Evolutionary conservation across 768 basidiomycete genomes (phyloP).

Genomic region (Rossbeevera mucosa): DNA sequence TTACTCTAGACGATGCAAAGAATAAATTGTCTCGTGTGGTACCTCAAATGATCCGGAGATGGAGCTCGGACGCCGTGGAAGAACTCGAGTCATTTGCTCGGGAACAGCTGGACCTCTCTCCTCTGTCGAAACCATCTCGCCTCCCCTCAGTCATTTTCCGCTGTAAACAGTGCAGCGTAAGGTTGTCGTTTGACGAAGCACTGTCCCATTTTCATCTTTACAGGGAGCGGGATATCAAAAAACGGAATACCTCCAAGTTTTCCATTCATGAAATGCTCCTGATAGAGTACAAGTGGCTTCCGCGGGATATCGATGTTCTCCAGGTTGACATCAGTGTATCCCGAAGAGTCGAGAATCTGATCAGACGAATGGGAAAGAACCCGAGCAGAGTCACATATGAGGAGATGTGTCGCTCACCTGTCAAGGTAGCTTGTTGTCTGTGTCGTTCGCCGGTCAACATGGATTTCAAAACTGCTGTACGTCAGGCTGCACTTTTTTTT

Average conservation of each 20-base stretch:
- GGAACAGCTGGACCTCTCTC: not conserved
- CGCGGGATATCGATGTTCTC: conserved; percentile 1
- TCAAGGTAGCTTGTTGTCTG: conserved; percentile 7
- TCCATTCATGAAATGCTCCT: not conserved
- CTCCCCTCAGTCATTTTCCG: conserved; percentile 9
- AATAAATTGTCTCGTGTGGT: not conserved
- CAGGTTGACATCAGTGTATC: conserved; percentile 4
- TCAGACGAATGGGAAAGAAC: conserved; percentile 7
- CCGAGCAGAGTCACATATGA: not conserved
- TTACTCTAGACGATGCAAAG: not conserved
- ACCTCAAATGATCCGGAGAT: not conserved
- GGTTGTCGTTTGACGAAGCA: conserved; percentile 3
- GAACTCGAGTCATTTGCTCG: conserved; percentile 10
- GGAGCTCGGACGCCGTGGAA: conserved; percentile 8
- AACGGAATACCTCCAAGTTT: not conserved
- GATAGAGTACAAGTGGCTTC: not conserved
- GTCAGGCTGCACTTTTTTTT: not conserved
- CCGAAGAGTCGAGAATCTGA: conserved; percentile 8
- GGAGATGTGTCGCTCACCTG: conserved; percentile 1
- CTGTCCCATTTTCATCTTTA: conserved; percentile 10
- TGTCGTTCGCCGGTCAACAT: conserved; percentile 1
- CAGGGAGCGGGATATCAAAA: not conserved
- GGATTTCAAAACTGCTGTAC: conserved; percentile 6
- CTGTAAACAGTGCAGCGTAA: conserved; percentile 2
- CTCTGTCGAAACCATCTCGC: conserved; percentile 4